phyloP scores from a whole-genome alignment of 352 stramenopile genomes.

The Phytophthora chlamydospora region DNA sequence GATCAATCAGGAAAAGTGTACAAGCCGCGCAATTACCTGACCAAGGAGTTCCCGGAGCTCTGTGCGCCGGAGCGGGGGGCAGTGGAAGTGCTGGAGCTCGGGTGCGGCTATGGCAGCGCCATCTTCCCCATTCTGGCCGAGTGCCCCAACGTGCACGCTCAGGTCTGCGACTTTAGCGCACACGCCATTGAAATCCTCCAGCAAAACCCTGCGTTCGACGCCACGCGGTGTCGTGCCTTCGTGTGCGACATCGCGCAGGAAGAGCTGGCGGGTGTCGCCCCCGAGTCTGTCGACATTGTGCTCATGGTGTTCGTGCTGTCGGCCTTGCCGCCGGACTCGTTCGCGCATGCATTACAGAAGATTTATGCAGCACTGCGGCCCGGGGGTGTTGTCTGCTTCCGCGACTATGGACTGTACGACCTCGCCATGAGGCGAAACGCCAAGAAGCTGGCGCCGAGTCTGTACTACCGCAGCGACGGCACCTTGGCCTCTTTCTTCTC shows the following conservation, averaged over 20 bases:
- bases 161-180: constrained; percentile 87
- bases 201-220: constrained; percentile 55
- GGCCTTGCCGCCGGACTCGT: constrained; percentile 65
- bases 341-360: constrained; percentile 57
- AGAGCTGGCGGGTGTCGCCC: constrained; percentile 46
- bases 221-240: constrained; percentile 63
- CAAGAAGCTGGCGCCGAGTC: constrained; percentile 57
- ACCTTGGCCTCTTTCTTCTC: constrained; percentile 86
- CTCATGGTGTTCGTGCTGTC: constrained; percentile 89
- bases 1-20: constrained; percentile 67
- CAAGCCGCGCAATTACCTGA: constrained; percentile 84
- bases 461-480: constrained; percentile 82
- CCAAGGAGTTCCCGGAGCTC: constrained; percentile 85
- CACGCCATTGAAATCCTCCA: constrained; percentile 74
- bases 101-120: constrained; percentile 88
- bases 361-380: constrained; percentile 57
- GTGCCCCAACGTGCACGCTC: constrained; percentile 65
- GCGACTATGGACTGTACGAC: constrained; percentile 89
- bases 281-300: constrained; percentile 70
- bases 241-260: constrained; percentile 75
- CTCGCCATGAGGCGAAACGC: constrained; percentile 85
- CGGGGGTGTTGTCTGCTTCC: constrained; percentile 82
- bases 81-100: constrained; percentile 75
- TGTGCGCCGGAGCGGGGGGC: constrained; percentile 34
- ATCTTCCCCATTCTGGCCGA: constrained; percentile 84